Evolutionary conservation across 805 yeast genomes (phyloP), one percentile per base, ranked within the genome.

Genomic region (Torulaspora maleeae): DNA sequence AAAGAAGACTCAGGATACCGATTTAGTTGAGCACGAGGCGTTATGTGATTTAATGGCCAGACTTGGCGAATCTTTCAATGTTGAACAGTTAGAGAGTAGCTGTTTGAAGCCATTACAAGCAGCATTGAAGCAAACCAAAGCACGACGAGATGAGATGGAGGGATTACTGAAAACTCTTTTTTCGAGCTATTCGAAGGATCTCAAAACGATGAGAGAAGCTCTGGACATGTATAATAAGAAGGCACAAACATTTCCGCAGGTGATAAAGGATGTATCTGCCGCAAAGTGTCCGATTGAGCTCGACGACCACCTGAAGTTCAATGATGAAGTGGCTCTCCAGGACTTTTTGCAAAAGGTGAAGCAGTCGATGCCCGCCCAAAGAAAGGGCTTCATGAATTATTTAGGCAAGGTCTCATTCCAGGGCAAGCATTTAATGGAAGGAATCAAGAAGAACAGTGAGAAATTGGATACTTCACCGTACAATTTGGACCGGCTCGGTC

Each of bases 401-500:
- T n/a, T 39, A 6, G 63, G 54, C 38, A 59, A 56, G n/a, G 56
- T 33, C 15, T 41, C 61, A 46, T 67, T 68, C 43, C 38, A 55
- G 5, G 63, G 70, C 19, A 54, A 51, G 13, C 45, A 45, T 19
- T 49, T 68, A 20, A 27, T 56, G 5, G 42, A 50, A 4, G 61
- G 61, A 49, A 47, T 68, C 9, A 61, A 46, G 36, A 35, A 38
- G 10, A 32, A 43, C 25, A 52, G 54, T 22, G 37, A 50, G 2
- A 52, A 52, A 17, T 49, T 66, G 27, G 68, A 64, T 38, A 51
- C 48, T 0, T 60, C 71, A 0, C 49, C 58, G 3, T 55, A 47
- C 12, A 63, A 64, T 28, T 30, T 62, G n/a, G 68, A 68, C 42
- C 55, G 61, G 27, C 48, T 68, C 22, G 71, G 71, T 1, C 70